Evolutionary conservation across 768 basidiomycete genomes (phyloP), one percentile per base, ranked within the genome.

Genomic region (Auricularia sp.): DNA sequence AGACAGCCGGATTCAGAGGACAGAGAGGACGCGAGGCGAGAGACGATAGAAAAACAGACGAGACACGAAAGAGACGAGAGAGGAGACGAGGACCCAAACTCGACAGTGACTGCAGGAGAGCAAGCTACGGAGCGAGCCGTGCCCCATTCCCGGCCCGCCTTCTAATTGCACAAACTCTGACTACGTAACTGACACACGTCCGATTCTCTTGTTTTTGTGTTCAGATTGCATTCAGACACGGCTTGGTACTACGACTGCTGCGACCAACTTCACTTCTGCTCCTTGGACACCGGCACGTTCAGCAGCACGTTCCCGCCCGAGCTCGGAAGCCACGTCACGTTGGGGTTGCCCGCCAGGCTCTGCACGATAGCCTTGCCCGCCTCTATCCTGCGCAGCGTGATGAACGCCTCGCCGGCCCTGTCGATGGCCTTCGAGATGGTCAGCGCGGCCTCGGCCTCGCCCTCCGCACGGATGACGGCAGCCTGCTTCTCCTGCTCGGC

Each of bases 401-500:
- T 86, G 77, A 99, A 96, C 37, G 92, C 95, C 71, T 97, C 95
- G 8, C 96, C 96, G 1, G 97, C 96, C 79, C 88, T 91, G 72
- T 92, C 90, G 73, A 99, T 78, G 29, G 97, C 91, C 66, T 80
- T 82, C 18, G 93, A 95, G 72, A 99, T 96, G 63, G 94, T 96
- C 67, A 86, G 78, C 1, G 97, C 97, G 3, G 97, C 97, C 77
- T 98, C 95, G 1, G 96, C 97, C 79, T 99, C 96, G 63, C 97
- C 97, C 75, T 99, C 96, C 1, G 97, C 97, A 58, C 97, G 86
- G 65, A 99, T 98, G 66, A 99, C 95, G 1, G 94, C 90, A 0
- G 97, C 97, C 80, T 98, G 95, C 67, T 95, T 87, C 75, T 99
- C 97, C 88, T 99, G 97, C 74, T 98, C 97, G 35, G 97, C 95